A percentile compares a stretch with the other conserved stretches of the same genome.
Conservation (phyloP, 441 rosid species). For the Melastoma candidum region DNA sequence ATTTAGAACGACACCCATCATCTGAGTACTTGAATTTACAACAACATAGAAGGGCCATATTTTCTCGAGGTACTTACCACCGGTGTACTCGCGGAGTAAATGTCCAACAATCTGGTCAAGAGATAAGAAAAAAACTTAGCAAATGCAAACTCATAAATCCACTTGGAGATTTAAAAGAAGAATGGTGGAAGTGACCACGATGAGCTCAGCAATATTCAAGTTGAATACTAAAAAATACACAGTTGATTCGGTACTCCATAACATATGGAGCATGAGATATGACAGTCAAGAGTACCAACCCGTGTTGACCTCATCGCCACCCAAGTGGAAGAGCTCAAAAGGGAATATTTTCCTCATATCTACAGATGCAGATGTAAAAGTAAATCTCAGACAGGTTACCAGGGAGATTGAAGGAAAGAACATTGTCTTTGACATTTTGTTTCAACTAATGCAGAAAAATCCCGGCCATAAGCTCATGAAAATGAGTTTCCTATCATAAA, state of each 20-base stretch:
- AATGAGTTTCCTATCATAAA: too few species aligned
- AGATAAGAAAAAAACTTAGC: constrained; percentile 8
- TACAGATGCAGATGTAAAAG: constrained; percentile 22
- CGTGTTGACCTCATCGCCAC: constrained; percentile 96
- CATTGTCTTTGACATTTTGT: too few species aligned
- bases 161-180: too few species aligned
- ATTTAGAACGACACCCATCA: constrained; percentile 15
- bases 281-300: constrained; percentile 29
- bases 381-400: constrained; percentile 7
- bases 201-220: too few species aligned
- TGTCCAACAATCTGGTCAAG: constrained; percentile 65
- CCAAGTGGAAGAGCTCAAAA: constrained; percentile 93
- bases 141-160: not conserved
- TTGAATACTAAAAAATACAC: too few species aligned
- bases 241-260: too few species aligned
- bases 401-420: constrained; percentile 1
- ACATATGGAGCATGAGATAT: constrained; percentile 12
- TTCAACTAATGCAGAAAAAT: too few species aligned
- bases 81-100: constrained; percentile 53
- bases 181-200: too few species aligned
- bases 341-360: constrained; percentile 90
- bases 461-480: too few species aligned
- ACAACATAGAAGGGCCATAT: too few species aligned
- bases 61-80: constrained; percentile 38
- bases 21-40: too few species aligned